These are phyloP conservation scores for Tolypocladium album DNA, from an alignment of 2,329 filamentous ascomycete genomes.

Conservation along the genomic window DNA sequence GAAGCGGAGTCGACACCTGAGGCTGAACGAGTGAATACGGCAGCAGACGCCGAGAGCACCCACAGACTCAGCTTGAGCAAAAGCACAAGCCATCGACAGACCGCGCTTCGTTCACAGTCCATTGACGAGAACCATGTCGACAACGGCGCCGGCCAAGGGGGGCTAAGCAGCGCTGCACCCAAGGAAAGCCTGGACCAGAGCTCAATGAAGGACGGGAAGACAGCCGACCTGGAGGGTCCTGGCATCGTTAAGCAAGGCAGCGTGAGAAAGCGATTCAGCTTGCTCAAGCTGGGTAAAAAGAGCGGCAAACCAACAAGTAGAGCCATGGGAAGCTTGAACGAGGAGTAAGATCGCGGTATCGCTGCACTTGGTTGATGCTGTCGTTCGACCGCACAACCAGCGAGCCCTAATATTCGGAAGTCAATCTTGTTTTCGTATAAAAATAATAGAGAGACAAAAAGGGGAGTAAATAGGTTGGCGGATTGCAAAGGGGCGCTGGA, in stretches of 20 bases:
- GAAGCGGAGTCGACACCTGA: constrained; percentile 18
- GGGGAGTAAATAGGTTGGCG: not conserved
- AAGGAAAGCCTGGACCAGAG: constrained; percentile 18
- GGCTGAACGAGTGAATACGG: constrained; percentile 17
- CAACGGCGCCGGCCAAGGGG: constrained; percentile 2
- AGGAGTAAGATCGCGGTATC: constrained; percentile 30
- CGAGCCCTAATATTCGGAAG: not conserved
- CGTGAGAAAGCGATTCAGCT: constrained; percentile 68
- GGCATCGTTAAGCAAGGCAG: constrained; percentile 41
- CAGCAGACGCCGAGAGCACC: constrained; percentile 20
- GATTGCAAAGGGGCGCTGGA: not conserved
- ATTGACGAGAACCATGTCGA: constrained; percentile 14
- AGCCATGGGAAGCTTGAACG: constrained; percentile 43
- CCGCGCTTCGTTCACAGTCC: constrained; percentile 33
- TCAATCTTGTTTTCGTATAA: not conserved
- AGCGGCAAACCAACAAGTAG: constrained; percentile 39
- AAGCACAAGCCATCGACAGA: constrained; percentile 19
- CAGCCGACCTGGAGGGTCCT: constrained; percentile 18
- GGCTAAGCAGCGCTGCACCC: constrained; percentile 11
- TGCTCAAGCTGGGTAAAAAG: constrained; percentile 67
- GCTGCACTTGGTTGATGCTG: not conserved
- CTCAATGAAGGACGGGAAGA: constrained; percentile 11
- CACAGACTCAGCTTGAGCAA: constrained; percentile 20
- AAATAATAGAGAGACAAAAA: not conserved
- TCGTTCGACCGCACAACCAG: not conserved